Conservation (phyloP, 495 filamentous ascomycete genomes). For the Oleoguttula mirabilis region DNA sequence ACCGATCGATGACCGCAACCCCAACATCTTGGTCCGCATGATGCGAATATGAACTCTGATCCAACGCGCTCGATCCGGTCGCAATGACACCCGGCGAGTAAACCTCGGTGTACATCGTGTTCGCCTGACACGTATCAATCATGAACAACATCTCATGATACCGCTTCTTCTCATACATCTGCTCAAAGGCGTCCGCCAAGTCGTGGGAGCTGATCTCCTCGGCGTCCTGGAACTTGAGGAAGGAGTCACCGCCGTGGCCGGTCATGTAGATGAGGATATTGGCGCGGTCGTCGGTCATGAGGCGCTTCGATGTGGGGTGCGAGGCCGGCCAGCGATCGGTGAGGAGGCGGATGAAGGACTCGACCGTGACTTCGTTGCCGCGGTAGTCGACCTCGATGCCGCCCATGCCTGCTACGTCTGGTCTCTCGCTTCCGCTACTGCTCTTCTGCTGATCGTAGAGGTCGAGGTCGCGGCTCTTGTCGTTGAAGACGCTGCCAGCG, state of each 20-base stretch:
- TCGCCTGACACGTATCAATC: conserved; percentile 99
- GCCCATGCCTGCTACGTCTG: conserved; percentile 11
- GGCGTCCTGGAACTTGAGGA: conserved; percentile 94
- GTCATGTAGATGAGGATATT: conserved; percentile 99
- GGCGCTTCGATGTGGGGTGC: conserved; percentile 82
- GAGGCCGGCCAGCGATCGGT: conserved; percentile 88
- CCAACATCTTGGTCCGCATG: conserved; percentile 97
- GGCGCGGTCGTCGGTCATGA: conserved; percentile 84
- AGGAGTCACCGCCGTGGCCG: conserved; percentile 95
- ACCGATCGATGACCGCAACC: conserved; percentile 94
- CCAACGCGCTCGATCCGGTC: conserved; percentile 83
- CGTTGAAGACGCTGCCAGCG: conserved; percentile 95
- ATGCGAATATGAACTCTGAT: conserved; percentile 90
- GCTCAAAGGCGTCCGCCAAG: conserved; percentile 92
- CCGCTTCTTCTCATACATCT: conserved; percentile 99
- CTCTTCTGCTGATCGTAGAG: conserved; percentile 52
- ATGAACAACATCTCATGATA: conserved; percentile 95
- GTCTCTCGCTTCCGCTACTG: background rate
- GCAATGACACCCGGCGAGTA: conserved; percentile 96
- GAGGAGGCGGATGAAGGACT: conserved; percentile 92
- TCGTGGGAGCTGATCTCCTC: conserved; percentile 97
- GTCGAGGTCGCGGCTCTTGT: conserved; percentile 88
- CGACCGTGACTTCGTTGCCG: conserved; percentile 96
- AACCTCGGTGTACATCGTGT: conserved; percentile 96
- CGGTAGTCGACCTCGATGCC: conserved; percentile 92